These are phyloP conservation scores for Verbena officinalis DNA, from an alignment of 257 asterid genomes.

Conservation along the genomic window DNA sequence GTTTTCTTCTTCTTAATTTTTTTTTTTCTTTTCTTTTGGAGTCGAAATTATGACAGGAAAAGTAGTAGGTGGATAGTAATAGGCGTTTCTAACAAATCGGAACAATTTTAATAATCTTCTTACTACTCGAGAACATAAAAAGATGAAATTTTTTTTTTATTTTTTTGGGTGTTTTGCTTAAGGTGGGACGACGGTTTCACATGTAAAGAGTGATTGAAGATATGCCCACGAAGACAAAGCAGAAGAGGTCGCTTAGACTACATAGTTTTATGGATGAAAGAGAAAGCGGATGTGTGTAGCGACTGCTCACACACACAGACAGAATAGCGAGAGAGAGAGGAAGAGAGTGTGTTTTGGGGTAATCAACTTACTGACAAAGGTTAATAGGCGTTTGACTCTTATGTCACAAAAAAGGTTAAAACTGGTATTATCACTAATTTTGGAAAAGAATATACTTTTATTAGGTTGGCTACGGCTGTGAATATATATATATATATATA, in stretches of 20 bases:
- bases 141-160: background rate
- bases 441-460: no score
- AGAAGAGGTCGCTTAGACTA: conserved; percentile 32
- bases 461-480: no score
- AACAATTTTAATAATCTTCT: conserved; percentile 15
- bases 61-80: conserved; percentile 41
- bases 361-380: conserved; percentile 19
- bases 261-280: conserved; percentile 40
- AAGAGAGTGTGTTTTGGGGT: conserved; percentile 28
- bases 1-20: conserved; percentile 1
- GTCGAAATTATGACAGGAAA: conserved; percentile 16
- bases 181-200: conserved; percentile 29
- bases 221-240: conserved; percentile 34
- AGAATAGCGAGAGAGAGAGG: conserved; percentile 22
- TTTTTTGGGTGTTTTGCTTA: background rate
- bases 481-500: no score
- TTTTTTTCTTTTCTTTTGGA: background rate
- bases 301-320: conserved; percentile 14
- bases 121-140: background rate
- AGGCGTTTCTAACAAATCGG: conserved; percentile 29
- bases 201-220: conserved; percentile 21
- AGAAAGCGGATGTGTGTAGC: conserved; percentile 32
- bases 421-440: background rate
- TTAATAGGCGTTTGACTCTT: conserved; percentile 9
- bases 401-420: conserved; percentile 7